Evolutionary conservation across 495 filamentous ascomycete genomes (phyloP), one percentile per base, ranked within the genome.

Genomic region (Achaetomiella virescens): DNA sequence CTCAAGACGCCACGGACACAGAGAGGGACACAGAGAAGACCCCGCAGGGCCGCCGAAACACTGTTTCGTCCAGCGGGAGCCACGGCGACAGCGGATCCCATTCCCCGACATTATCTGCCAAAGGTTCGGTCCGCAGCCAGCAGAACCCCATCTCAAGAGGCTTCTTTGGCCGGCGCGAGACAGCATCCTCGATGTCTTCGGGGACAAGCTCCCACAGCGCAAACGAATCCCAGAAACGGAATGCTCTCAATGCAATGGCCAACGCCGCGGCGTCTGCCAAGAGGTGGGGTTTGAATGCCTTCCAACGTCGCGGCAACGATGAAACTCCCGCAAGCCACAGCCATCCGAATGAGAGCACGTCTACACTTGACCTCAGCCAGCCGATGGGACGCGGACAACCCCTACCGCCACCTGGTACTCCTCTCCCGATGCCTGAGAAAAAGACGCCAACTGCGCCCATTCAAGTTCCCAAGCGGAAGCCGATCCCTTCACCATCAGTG

Each of bases 201-300:
- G 51, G 41, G 2, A 61, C 68, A 8, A 57, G 56, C 25, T 66
- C 64, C 3, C 60, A 66, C 14, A 65, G 64, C 21, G 42, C 52
- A 5, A 63, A 50, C 12, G 62, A 66, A 1, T 15, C 45, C 11
- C 61, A 72, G 11, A 80, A 77, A 58, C 69, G 72, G 12, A 71
- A 71, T 42, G 70, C 77, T 3, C 52, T 83, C 27, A 75, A 81
- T 25, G 81, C 86, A 5, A 76, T 95, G 35, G 81, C 84, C 0
- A 84, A 84, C 42, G 89, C 84, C 4, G 87, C 89, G 15, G 84
- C 86, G 6, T 84, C 81, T 12, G 89, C 90, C 2, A 91, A 86
- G 67, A 90, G 88, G 69, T 97, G 91, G 91, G 82, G 87, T 17
- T 80, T 82, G 75, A 85, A 81, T 61, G 82, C 88, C 5, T 78